Evolutionary conservation across 2,329 filamentous ascomycete genomes (phyloP).

Genomic region (Cordyceps javanica): DNA sequence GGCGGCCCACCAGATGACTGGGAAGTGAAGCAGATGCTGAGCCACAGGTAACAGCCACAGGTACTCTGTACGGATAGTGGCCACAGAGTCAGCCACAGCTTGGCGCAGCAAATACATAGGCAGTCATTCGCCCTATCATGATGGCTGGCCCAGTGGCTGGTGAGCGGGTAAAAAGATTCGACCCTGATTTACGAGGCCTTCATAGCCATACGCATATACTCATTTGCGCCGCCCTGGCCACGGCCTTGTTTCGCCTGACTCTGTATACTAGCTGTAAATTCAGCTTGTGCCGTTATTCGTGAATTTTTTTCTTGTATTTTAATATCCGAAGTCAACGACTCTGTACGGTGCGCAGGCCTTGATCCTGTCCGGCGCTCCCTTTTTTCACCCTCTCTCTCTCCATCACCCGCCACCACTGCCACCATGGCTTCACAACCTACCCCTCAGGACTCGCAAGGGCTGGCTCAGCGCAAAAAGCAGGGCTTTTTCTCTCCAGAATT

Average conservation of each 20-base stretch:
- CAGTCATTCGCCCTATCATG: too few relatives aligned
- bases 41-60: background rate
- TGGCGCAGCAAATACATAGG: background rate
- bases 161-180: background rate
- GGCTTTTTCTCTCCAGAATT: constrained; percentile 38
- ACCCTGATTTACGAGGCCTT: constrained; percentile 10
- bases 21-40: background rate
- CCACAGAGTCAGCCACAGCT: background rate
- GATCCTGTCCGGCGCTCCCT: background rate
- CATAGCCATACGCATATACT: background rate
- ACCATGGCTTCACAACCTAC: constrained; percentile 16
- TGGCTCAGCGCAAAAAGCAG: constrained; percentile 22
- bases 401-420: too few relatives aligned
- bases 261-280: background rate
- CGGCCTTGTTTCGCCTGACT: background rate
- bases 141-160: background rate
- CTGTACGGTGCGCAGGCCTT: background rate
- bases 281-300: background rate
- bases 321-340: background rate
- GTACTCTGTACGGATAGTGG: background rate
- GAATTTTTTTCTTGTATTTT: background rate
- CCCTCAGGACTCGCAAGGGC: constrained; percentile 16
- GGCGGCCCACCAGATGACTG: background rate
- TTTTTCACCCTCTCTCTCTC: background rate
- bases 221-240: background rate